Conservation (phyloP, 305 asterid genomes). For the Rubia tinctorum region DNA sequence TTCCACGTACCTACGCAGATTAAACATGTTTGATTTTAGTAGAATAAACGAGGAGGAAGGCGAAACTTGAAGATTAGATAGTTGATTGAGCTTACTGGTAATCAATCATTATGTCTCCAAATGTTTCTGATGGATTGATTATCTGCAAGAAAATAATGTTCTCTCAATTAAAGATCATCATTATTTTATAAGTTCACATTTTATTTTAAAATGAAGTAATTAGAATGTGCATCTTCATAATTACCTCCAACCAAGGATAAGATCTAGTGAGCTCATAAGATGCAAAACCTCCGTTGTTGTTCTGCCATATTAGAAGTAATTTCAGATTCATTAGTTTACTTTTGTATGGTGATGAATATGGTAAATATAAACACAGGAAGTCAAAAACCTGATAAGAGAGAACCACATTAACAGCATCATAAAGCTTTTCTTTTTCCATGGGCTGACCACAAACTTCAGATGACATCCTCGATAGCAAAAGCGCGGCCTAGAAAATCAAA, state of each 20-base stretch:
- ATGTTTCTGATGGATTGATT: constrained; percentile 94
- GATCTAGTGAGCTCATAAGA: constrained; percentile 93
- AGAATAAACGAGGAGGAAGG: not conserved
- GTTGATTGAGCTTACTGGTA: constrained; percentile 64
- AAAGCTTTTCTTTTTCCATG: constrained; percentile 46
- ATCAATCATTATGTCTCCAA: constrained; percentile 92
- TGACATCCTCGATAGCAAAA: constrained; percentile 52
- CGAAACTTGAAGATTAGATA: not conserved
- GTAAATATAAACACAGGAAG: not conserved
- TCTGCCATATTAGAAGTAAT: constrained; percentile 36
- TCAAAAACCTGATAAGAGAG: constrained; percentile 31
- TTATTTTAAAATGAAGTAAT: not conserved
- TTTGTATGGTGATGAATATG: not conserved
- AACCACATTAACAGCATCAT: constrained; percentile 74
- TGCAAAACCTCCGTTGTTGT: constrained; percentile 77
- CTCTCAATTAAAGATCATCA: not conserved
- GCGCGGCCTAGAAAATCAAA: constrained; percentile 40
- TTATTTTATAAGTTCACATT: not conserved
- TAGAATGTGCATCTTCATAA: not conserved
- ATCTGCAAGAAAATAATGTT: constrained; percentile 45
- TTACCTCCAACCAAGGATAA: constrained; percentile 94
- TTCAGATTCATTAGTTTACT: not conserved
- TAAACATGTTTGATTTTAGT: not conserved
- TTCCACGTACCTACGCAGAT: constrained; percentile 62
- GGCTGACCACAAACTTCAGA: constrained; percentile 58